phyloP scores from a whole-genome alignment of 306 rosid genomes.

The Prunus padus region DNA sequence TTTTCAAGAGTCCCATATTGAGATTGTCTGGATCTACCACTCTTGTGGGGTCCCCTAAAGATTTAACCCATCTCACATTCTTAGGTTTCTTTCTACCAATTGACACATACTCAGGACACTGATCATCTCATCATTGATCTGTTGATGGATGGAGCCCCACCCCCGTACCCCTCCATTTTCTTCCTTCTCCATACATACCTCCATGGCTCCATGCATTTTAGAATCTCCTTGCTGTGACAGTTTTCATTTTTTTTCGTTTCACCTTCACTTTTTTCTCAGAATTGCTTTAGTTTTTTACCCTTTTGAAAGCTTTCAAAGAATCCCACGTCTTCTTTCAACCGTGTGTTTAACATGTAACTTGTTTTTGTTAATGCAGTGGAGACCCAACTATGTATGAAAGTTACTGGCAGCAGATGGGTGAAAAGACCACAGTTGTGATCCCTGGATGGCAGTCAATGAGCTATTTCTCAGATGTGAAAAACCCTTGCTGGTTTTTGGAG shows the following conservation, averaged over 20 bases:
- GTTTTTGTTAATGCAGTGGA: constrained; percentile 52
- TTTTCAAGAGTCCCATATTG: neutral
- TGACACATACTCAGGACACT: constrained; percentile 21
- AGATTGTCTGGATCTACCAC: constrained; percentile 37
- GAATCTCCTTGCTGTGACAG: constrained; percentile 6
- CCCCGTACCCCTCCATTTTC: neutral
- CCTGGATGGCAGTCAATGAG: constrained; percentile 84
- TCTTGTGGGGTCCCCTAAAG: constrained; percentile 32
- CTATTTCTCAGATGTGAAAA: constrained; percentile 61
- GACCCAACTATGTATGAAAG: constrained; percentile 79
- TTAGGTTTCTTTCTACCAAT: neutral
- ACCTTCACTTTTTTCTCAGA: neutral
- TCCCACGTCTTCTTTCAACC: neutral
- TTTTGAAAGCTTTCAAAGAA: neutral
- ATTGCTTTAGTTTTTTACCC: neutral
- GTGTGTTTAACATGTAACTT: neutral
- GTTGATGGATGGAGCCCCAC: constrained; percentile 17
- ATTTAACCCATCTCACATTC: constrained; percentile 14
- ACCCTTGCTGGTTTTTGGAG: constrained; percentile 83
- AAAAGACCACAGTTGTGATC: constrained; percentile 53
- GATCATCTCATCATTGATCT: constrained; percentile 34
- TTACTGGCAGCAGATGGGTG: constrained; percentile 68
- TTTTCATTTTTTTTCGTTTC: neutral
- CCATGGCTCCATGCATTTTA: constrained; percentile 40
- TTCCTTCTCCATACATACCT: constrained; percentile 25